phyloP scores from a whole-genome alignment of 31 red algal species.

The Porphyra umbilicalis region DNA sequence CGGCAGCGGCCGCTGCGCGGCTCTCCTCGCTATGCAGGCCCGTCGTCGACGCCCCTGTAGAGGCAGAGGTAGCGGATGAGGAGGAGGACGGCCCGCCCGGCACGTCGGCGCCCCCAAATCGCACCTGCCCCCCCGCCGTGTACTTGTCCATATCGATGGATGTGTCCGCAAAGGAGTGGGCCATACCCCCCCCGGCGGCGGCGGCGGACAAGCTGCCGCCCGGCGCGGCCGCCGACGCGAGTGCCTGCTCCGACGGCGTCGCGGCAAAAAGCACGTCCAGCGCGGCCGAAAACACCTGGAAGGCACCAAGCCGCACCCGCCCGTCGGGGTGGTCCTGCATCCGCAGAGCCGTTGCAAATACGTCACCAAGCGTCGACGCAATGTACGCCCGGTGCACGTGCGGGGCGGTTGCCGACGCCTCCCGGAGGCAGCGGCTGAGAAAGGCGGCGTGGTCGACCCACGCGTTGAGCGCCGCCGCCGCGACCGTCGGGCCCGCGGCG shows the following conservation, averaged over 20 bases:
- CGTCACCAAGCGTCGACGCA: slow-evolving; percentile 48
- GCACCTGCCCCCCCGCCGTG: background rate
- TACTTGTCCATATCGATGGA: slow-evolving; percentile 1
- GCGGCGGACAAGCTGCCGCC: background rate
- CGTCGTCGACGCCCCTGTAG: background rate
- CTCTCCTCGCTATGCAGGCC: background rate
- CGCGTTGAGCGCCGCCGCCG: slow-evolving; percentile 48
- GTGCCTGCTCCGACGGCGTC: background rate
- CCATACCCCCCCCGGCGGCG: too few relatives aligned
- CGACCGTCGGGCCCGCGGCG: slow-evolving; percentile 26
- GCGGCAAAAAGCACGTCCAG: slow-evolving; percentile 54
- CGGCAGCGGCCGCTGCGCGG: background rate
- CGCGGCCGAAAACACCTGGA: slow-evolving; percentile 71
- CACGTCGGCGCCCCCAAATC: background rate
- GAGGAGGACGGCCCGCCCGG: background rate
- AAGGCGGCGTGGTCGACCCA: slow-evolving; percentile 69
- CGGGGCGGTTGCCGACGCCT: slow-evolving; percentile 24
- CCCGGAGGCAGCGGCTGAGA: slow-evolving; percentile 32
- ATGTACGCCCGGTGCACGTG: slow-evolving; percentile 47
- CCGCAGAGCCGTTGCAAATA: slow-evolving; percentile 51
- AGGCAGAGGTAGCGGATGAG: background rate
- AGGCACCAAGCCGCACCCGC: slow-evolving; percentile 58
- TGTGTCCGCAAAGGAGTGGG: background rate
- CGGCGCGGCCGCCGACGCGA: background rate
- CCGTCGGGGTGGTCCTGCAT: slow-evolving; percentile 75